Conservation (phyloP, 108 stramenopile species). For the Cylindrotheca closterium region DNA sequence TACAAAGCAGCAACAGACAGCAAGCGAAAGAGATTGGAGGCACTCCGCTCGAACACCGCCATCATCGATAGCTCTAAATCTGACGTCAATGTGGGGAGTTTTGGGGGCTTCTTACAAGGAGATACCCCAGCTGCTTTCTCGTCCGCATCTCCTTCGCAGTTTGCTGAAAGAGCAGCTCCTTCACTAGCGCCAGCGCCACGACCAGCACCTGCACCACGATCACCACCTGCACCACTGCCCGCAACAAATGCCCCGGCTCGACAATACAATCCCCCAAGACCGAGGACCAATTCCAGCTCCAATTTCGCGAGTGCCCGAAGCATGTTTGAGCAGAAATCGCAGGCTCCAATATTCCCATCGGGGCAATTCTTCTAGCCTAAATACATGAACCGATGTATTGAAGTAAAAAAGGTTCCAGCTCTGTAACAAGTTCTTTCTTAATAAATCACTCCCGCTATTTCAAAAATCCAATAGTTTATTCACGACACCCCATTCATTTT, state of each 20-base stretch:
- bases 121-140: background rate
- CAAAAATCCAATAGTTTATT: conserved; percentile 1
- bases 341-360: conserved; percentile 29
- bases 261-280: background rate
- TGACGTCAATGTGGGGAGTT: conserved; percentile 18
- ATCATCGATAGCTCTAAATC: conserved; percentile 29
- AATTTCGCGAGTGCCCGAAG: conserved; percentile 24
- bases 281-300: background rate
- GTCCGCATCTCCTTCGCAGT: background rate
- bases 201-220: background rate
- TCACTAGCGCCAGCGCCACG: background rate
- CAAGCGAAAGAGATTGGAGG: conserved; percentile 6
- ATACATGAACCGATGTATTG: too few relatives aligned
- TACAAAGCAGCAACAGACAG: background rate
- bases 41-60: conserved; percentile 24
- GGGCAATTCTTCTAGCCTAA: conserved; percentile 36
- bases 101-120: background rate
- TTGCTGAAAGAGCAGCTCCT: too few relatives aligned
- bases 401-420: too few relatives aligned
- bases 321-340: conserved; percentile 29
- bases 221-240: background rate
- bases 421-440: too few relatives aligned
- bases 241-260: background rate
- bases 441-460: background rate
- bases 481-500: conserved; percentile 1